Conservation (phyloP, 2,329 filamentous ascomycete species). For the Microthyrium microscopicum region DNA sequence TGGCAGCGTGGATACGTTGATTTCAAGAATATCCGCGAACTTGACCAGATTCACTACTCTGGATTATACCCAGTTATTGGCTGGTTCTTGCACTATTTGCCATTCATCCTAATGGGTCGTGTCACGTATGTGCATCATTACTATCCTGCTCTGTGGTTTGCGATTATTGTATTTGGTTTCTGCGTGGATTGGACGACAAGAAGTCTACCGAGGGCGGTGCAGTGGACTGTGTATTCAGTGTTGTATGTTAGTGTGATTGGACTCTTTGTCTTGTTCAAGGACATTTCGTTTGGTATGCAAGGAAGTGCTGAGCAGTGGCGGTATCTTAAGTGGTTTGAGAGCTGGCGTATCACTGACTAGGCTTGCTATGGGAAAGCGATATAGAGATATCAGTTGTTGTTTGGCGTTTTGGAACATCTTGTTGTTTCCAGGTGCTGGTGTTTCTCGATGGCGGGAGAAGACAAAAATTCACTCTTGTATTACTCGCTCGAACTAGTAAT, state of each 20-base stretch:
- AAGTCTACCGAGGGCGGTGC: constrained; percentile 40
- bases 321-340: constrained; percentile 86
- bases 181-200: constrained; percentile 68
- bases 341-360: constrained; percentile 66
- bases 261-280: constrained; percentile 79
- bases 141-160: constrained; percentile 95
- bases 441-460: too few species aligned
- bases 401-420: too few species aligned
- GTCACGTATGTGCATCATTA: constrained; percentile 99
- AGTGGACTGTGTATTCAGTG: constrained; percentile 52
- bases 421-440: too few species aligned
- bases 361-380: too few species aligned
- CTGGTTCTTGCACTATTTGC: constrained; percentile 92
- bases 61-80: constrained; percentile 82
- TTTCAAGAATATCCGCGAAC: constrained; percentile 51
- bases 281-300: constrained; percentile 91
- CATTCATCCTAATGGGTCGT: constrained; percentile 93
- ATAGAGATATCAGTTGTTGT: too few species aligned
- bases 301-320: constrained; percentile 69
- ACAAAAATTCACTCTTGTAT: too few species aligned
- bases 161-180: constrained; percentile 80
- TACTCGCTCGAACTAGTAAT: too few species aligned
- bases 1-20: constrained; percentile 93
- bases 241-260: constrained; percentile 62
- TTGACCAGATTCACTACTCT: constrained; percentile 90